Evolutionary conservation across 306 rosid genomes (phyloP).

Genomic region (Purshia tridentata): DNA sequence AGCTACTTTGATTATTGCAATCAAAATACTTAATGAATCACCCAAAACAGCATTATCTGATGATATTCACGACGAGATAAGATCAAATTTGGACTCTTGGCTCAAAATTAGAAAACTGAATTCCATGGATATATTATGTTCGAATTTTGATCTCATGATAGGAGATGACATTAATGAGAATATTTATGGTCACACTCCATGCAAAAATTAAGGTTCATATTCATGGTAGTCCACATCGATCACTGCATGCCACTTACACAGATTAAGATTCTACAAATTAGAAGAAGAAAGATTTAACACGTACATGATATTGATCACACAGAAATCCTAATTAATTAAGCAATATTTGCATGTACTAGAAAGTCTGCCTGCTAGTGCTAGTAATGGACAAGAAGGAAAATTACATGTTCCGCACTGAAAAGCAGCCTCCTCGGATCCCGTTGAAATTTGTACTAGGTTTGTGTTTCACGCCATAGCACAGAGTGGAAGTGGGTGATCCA

Average conservation of each 20-base stretch:
- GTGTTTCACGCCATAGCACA: conserved; percentile 27
- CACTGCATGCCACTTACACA: not conserved
- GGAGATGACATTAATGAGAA: conserved; percentile 1
- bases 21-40: not conserved
- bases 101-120: not conserved
- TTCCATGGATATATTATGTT: not conserved
- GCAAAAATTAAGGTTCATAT: not conserved
- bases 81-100: too few species aligned
- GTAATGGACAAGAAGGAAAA: conserved; percentile 12
- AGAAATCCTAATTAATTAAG: not conserved
- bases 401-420: conserved; percentile 14
- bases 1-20: not conserved
- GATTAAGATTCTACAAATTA: not conserved
- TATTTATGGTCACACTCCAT: too few species aligned
- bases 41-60: not conserved
- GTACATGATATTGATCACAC: not conserved
- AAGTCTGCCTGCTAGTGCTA: not conserved
- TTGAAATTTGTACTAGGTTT: not conserved
- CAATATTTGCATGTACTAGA: not conserved
- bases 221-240: not conserved
- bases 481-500: conserved; percentile 27
- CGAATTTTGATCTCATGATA: conserved; percentile 19
- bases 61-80: too few species aligned
- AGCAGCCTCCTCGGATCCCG: conserved; percentile 18
- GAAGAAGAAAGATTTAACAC: not conserved